Evolutionary conservation across 306 rosid species (phyloP).

Genomic region (Quercus robur): DNA sequence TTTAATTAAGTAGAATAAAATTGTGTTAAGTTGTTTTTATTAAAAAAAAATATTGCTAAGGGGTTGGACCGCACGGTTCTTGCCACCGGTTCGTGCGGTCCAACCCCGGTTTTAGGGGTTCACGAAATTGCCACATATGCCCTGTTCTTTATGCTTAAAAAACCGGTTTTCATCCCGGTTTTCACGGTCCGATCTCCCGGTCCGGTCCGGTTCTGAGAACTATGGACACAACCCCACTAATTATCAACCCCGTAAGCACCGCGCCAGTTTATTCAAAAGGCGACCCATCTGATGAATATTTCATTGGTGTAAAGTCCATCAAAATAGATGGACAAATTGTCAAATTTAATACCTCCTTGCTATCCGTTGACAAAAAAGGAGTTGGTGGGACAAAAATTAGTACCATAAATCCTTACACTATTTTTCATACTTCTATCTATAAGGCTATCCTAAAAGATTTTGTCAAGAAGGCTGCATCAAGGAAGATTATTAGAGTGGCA

Average conservation of each 20-base stretch:
- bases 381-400: conserved; percentile 72
- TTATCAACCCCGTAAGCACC: conserved; percentile 45
- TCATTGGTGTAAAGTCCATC: conserved; percentile 54
- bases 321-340: conserved; percentile 32
- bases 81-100: no score
- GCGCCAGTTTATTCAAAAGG: conserved; percentile 11
- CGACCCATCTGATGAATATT: conserved; percentile 48
- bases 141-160: no score
- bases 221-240: conserved; percentile 38
- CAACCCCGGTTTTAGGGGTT: no score
- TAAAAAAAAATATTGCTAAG: no score
- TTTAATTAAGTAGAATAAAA: no score
- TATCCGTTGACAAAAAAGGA: conserved; percentile 40
- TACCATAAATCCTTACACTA: conserved; percentile 48
- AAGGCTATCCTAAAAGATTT: conserved; percentile 37
- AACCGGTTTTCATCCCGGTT: no score
- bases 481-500: conserved; percentile 15
- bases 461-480: conserved; percentile 13
- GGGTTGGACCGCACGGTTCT: no score
- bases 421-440: conserved; percentile 50
- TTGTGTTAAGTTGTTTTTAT: no score
- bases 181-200: no score
- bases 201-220: no score
- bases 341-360: conserved; percentile 27
- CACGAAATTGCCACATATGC: no score